Base-by-base conservation (phyloP, 148 eudicot genomes). In the Fallopia convolvulus region DNA sequence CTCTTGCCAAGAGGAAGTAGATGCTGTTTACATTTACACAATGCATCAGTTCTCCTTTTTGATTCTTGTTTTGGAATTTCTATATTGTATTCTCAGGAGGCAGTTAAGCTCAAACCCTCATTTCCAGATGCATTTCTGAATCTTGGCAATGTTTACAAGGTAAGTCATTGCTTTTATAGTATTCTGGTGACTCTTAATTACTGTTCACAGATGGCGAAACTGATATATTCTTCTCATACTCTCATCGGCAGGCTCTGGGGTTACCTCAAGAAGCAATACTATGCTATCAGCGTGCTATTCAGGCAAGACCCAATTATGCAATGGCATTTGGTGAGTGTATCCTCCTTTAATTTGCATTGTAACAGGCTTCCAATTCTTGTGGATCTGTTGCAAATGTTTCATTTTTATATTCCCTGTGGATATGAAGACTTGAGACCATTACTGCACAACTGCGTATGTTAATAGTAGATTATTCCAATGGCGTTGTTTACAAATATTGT, bases 111-210 rank as follows among this genome's bases (percentile, higher is more conserved):
- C 77, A 94, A 94, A 79, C 96, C 99, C 68, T 82, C 89, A 40
- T 94, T 94, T 84, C 79, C 97, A 8, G 99, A 94, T 81, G 99
- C 99, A 44, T 89, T 85, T 78, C 82, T 94, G 79, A 92, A 94
- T 80, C 83, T 94, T 80, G 99, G 97, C 76, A 89, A 85, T 79
- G 97, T 92, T 39, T 90, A 92, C 75, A 94, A 94, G 93, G 99
- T 94, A 85, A 85, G 80, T 39, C 81, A 23, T 79, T 40, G 77
- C 39, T 40, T 47, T 48, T 76, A 8, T 46, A 41, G 13, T 63
- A 21, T 61, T 63, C 15, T 68, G 30, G 72, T 6, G n/a, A 39
- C 15, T 36, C 39, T 15, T 33, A 30, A 17, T 10, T 68, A 17
- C 7, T 36, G n/a, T 17, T 68, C 10, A 36, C 5, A 21, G 14